Conservation (phyloP, 192 early-diverging fungal genomes). For the Podila clonocystis region DNA sequence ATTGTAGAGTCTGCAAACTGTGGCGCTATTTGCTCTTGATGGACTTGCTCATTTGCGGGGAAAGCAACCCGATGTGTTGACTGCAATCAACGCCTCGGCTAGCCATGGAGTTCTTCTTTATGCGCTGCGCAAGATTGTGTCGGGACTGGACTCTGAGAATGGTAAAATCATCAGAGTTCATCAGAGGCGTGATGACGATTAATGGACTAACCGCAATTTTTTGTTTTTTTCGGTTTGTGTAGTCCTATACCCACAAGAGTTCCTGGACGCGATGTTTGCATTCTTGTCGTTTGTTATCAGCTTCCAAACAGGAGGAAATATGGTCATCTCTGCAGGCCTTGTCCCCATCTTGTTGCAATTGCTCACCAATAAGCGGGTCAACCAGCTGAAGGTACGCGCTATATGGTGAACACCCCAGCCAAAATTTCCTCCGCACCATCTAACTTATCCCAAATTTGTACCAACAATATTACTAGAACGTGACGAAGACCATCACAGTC, state of each 20-base stretch:
- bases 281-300: conserved; percentile 82
- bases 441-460: background rate
- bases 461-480: conserved; percentile 49
- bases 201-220: no score
- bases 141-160: conserved; percentile 54
- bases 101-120: conserved; percentile 93
- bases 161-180: conserved; percentile 15
- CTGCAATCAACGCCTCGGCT: conserved; percentile 90
- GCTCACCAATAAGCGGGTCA: conserved; percentile 68
- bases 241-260: conserved; percentile 70
- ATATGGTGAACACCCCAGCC: background rate
- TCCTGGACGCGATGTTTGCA: conserved; percentile 84
- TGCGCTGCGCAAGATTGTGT: conserved; percentile 78
- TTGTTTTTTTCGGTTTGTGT: background rate
- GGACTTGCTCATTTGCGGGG: conserved; percentile 82
- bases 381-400: conserved; percentile 69
- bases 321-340: conserved; percentile 93
- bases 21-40: conserved; percentile 85
- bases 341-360: conserved; percentile 81
- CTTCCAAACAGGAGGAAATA: conserved; percentile 85
- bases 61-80: conserved; percentile 81
- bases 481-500: conserved; percentile 77
- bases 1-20: conserved; percentile 76
- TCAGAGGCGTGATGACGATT: no score
- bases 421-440: background rate